A percentile compares a stretch with the other conserved stretches of the same genome.
Evolutionary conservation across 2,329 filamentous ascomycete genomes (phyloP).

Genomic region (Monilinia fructigena): DNA sequence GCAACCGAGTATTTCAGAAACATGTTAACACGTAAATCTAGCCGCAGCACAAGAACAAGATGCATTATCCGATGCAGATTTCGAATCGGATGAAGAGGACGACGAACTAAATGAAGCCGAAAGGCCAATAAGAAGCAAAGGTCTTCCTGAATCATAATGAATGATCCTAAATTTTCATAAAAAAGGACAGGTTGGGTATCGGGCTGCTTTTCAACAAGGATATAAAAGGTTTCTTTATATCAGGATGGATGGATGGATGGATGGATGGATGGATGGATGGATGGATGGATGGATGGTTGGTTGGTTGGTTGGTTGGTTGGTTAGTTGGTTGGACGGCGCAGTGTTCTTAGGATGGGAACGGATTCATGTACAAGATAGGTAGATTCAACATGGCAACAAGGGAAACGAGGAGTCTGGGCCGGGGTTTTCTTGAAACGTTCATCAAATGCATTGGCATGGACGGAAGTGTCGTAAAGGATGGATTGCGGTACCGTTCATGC

Average conservation of each 20-base stretch:
- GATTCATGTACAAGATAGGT: not conserved
- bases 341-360: not conserved
- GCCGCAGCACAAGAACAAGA: slow-evolving; percentile 71
- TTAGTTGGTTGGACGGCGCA: not conserved
- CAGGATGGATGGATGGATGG: not conserved
- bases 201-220: not conserved
- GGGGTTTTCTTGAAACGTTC: not conserved
- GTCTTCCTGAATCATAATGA: not conserved
- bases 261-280: not conserved
- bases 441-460: no score
- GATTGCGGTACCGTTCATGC: not conserved
- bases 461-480: not conserved
- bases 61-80: slow-evolving; percentile 65
- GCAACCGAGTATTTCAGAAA: not conserved
- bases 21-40: slow-evolving; percentile 44
- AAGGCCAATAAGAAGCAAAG: slow-evolving; percentile 12
- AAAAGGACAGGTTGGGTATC: not conserved
- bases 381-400: not conserved
- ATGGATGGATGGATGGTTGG: not conserved
- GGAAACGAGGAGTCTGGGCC: not conserved
- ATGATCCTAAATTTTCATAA: not conserved
- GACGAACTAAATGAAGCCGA: not conserved
- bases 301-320: not conserved
- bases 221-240: not conserved
- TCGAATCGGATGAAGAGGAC: slow-evolving; percentile 61